phyloP scores from a whole-genome alignment of 306 rosid genomes.

The Senna siamea region DNA sequence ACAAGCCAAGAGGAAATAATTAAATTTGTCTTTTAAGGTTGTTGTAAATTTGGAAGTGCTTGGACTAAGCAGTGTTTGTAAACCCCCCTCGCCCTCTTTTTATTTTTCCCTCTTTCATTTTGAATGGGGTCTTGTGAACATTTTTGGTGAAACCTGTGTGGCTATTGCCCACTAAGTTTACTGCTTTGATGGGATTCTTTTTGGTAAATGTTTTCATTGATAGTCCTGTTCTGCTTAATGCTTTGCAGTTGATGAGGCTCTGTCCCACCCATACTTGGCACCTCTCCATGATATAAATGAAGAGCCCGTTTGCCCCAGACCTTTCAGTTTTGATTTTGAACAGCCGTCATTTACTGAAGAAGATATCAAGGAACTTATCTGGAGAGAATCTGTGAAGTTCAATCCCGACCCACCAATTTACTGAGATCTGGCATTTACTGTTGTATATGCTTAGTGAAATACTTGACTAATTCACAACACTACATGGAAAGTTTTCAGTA shows the following conservation, averaged over 20 bases:
- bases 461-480: slow-evolving; percentile 35
- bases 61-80: too few relatives aligned
- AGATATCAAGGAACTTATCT: slow-evolving; percentile 89
- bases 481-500: slow-evolving; percentile 26
- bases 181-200: neutral
- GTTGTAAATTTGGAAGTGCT: too few relatives aligned
- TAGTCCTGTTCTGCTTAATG: slow-evolving; percentile 1
- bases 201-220: slow-evolving; percentile 15
- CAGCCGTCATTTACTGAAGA: slow-evolving; percentile 83
- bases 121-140: too few relatives aligned
- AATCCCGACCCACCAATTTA: slow-evolving; percentile 74
- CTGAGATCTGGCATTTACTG: slow-evolving; percentile 47
- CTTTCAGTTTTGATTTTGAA: slow-evolving; percentile 91
- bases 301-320: slow-evolving; percentile 81
- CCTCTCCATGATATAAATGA: slow-evolving; percentile 89
- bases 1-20: too few relatives aligned
- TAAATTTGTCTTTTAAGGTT: too few relatives aligned
- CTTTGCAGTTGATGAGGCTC: slow-evolving; percentile 89
- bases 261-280: slow-evolving; percentile 88
- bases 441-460: slow-evolving; percentile 43
- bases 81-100: too few relatives aligned
- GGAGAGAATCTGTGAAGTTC: slow-evolving; percentile 83
- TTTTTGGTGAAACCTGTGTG: too few relatives aligned
- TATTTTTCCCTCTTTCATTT: too few relatives aligned
- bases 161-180: too few relatives aligned